Base-by-base conservation (phyloP, 2,329 filamentous ascomycete genomes). In the Clonostachys byssicola region DNA sequence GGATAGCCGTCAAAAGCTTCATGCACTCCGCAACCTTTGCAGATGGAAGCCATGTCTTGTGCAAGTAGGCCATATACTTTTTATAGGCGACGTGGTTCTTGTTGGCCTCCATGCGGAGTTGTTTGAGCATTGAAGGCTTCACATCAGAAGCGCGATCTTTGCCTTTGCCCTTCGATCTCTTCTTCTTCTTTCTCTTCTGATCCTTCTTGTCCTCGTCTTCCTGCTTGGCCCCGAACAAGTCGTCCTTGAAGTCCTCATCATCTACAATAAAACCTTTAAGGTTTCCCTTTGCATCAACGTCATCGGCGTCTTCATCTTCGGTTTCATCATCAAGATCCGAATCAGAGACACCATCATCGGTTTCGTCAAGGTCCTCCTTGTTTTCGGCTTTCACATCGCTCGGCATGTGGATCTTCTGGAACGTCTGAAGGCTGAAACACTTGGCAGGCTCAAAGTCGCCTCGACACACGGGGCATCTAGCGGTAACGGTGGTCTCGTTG, bases 11-110 rank as follows among this genome's bases (percentile, higher is more conserved):
- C 5, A 96, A 69, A 47, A 96, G 87, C 45, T 82, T 79, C 54
- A 94, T 73, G 14, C 95, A 74, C 9, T 87, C 85, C 50, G 90
- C 83, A 5, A 92, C 89, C 67, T 96, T 96, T 56, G 86, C 89
- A 59, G 88, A 90, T 49, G 83, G 83, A 48, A 86, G 68, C 79
- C 83, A 96, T 30, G 81, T 76, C 60, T 85, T 81, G 20, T 77
- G 75, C 7, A 94, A 72, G 45, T 83, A 86, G 34, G 70, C 71
- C 56, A 91, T 76, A 63, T 94, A 96, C 53, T 78, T 80, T 51
- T 73, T 76, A 56, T 85, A 86, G 4, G 86, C 81, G 12, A 74
- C 75, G 30, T 74, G 75, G 64, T 81, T 92, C 51, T 78, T 81
- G 43, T 72, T 70, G 0, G 82, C 84, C 23, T 87, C 78, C 48